Evolutionary conservation across 352 stramenopile genomes (phyloP).

Genomic region (Phytophthora meadii): DNA sequence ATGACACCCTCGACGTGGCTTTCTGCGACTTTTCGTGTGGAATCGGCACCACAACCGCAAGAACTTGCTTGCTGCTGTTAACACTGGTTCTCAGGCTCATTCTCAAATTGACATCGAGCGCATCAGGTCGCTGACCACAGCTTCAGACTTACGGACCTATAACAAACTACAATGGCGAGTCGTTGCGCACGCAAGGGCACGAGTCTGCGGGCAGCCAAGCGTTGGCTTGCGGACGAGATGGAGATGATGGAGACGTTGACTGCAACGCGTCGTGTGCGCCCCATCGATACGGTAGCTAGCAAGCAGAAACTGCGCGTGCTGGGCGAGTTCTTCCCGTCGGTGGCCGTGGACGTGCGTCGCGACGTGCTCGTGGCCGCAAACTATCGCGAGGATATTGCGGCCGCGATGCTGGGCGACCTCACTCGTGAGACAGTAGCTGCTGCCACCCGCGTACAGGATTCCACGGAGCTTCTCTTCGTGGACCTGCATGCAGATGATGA

Average conservation of each 20-base stretch:
- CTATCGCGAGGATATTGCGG: constrained; percentile 70
- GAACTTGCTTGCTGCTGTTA: constrained; percentile 13
- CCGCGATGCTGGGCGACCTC: constrained; percentile 66
- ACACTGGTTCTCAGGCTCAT: constrained; percentile 19
- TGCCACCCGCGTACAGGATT: constrained; percentile 4
- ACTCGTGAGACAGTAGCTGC: constrained; percentile 28
- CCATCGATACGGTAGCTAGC: constrained; percentile 49
- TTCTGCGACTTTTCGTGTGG: constrained; percentile 51
- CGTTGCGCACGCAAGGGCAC: constrained; percentile 43
- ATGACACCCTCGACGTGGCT: constrained; percentile 33
- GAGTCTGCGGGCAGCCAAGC: constrained; percentile 33
- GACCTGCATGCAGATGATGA: constrained; percentile 48
- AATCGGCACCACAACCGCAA: constrained; percentile 28
- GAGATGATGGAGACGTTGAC: constrained; percentile 36
- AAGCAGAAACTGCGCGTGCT: constrained; percentile 54
- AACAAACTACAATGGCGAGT: constrained; percentile 24
- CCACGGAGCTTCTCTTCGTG: constrained; percentile 41
- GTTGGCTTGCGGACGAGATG: constrained; percentile 44
- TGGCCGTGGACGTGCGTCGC: constrained; percentile 54
- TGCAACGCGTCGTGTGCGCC: constrained; percentile 25
- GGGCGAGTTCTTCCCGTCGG: constrained; percentile 63
- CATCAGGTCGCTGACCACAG: not conserved
- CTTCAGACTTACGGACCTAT: not conserved
- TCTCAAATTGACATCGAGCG: constrained; percentile 22
- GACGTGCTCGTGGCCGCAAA: constrained; percentile 73